Evolutionary conservation across 2,329 filamentous ascomycete species (phyloP).

Genomic region (Scedosporium dehoogii): DNA sequence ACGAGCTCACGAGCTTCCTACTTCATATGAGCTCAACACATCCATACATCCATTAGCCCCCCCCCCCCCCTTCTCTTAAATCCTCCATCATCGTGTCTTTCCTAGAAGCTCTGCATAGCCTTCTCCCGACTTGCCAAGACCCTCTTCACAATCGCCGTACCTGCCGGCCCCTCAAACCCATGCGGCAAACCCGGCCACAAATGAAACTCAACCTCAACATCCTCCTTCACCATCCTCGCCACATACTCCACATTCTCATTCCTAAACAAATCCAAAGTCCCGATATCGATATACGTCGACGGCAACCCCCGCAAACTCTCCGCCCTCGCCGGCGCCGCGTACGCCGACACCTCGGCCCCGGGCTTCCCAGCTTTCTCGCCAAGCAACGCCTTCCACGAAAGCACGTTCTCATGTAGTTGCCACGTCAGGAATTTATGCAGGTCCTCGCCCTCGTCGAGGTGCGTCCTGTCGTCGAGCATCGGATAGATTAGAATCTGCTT

Average conservation of each 20-base stretch:
- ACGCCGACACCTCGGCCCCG: constrained; percentile 10
- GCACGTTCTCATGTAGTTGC: constrained; percentile 12
- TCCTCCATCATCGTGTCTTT: not conserved
- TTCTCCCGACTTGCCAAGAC: constrained; percentile 14
- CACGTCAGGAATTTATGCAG: constrained; percentile 8
- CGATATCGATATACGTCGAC: constrained; percentile 26
- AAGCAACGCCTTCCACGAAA: constrained; percentile 15
- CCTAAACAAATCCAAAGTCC: constrained; percentile 26
- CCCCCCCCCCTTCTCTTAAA: not conserved
- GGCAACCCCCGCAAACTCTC: constrained; percentile 20
- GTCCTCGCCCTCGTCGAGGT: constrained; percentile 4
- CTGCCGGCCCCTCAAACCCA: constrained; percentile 19
- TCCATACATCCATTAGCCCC: no score
- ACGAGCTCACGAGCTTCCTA: no score
- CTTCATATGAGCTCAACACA: no score
- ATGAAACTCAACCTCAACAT: constrained; percentile 27
- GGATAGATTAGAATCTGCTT: constrained; percentile 23
- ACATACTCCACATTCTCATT: constrained; percentile 23
- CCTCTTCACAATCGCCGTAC: constrained; percentile 11
- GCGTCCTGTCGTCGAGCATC: constrained; percentile 22
- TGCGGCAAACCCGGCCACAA: constrained; percentile 30
- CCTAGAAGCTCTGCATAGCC: not conserved
- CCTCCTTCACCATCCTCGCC: constrained; percentile 18
- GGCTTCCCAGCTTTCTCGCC: constrained; percentile 10
- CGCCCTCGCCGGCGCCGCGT: constrained; percentile 16